Evolutionary conservation across 2,329 filamentous ascomycete species (phyloP), one percentile per base, ranked within the genome.

Genomic region (Sclerotinia sclerotiorum): DNA sequence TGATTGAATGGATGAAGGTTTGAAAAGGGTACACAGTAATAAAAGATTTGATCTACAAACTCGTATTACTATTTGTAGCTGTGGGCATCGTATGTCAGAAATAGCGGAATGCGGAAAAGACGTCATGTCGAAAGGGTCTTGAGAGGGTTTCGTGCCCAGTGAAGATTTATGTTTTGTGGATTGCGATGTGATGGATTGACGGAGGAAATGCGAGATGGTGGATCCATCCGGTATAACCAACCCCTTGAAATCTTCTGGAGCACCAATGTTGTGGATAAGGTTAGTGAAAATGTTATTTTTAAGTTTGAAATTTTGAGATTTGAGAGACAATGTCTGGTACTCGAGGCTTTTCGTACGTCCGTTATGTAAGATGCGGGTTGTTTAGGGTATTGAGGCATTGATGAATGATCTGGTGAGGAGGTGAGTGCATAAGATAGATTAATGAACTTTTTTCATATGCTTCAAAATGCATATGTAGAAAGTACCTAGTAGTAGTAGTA

Each of bases 101-200:
- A 5, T 35, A 61, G 44, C n/a, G 44, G 58, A 35, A 49, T 61
- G 58, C 44, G 58, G 44, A 61, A 61, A 61, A 61, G 58, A 61
- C 58, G 58, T 62, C 58, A 62, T 62, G 44, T 48, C 19, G 42
- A 61, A 49, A 61, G 58, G 58, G 27, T 49, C 46, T 35, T n/a
- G 58, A 62, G 58, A 61, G n/a, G 55, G 17, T 58, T 44, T 58
- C 15, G 35, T 39, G 55, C 21, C 55, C 32, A 13, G 55, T 44
- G 55, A 58, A 44, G 58, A 61, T 48, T 61, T 7, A 15, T 32
- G 19, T 58, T n/a, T 58, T 49, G 29, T 35, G 44, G 46, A 46
- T 62, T 62, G 29, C 29, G 58, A 62, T 62, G 49, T 62, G 58
- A 51, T 32, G 29, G 44, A 17, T 32, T n/a, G n/a, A 35, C 32